Evolutionary conservation across 1,284 basidiomycete species (phyloP).

Genomic region (Papiliotrema nemorosa): DNA sequence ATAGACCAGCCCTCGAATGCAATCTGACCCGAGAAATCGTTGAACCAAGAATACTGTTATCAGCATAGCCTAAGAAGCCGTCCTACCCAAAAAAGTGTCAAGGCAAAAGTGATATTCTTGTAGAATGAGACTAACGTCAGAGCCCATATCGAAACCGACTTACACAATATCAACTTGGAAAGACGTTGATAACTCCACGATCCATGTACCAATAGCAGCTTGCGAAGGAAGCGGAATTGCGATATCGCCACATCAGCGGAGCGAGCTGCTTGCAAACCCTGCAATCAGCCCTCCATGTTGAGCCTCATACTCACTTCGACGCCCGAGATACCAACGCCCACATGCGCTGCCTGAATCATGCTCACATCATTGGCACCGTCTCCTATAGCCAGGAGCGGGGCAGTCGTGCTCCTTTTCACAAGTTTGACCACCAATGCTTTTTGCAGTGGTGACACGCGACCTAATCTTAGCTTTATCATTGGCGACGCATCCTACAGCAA

Average conservation of each 20-base stretch:
- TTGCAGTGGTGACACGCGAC: constrained; percentile 94
- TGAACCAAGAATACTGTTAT: constrained; percentile 88
- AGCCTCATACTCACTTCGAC: constrained; percentile 65
- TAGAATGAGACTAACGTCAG: constrained; percentile 74
- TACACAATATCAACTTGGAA: constrained; percentile 92
- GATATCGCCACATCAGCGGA: constrained; percentile 97
- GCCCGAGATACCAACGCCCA: constrained; percentile 94
- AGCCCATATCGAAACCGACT: constrained; percentile 41
- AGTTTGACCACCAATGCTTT: constrained; percentile 98
- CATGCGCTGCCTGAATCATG: constrained; percentile 62
- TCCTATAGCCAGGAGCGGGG: constrained; percentile 88
- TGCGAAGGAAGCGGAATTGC: constrained; percentile 96
- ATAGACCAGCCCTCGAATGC: constrained; percentile 98
- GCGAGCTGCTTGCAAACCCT: constrained; percentile 95
- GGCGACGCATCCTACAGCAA: constrained; percentile 67
- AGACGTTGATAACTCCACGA: constrained; percentile 96
- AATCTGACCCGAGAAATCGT: constrained; percentile 98
- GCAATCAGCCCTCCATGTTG: neutral
- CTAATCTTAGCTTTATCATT: constrained; percentile 49
- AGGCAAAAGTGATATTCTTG: constrained; percentile 95
- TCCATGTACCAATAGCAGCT: constrained; percentile 92
- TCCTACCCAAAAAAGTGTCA: constrained; percentile 92
- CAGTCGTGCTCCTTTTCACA: constrained; percentile 91
- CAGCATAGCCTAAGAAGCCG: neutral
- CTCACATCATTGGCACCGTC: constrained; percentile 61